These are phyloP conservation scores for Lactarius hatsudake DNA, from an alignment of 768 basidiomycete species.

Conservation along the genomic window DNA sequence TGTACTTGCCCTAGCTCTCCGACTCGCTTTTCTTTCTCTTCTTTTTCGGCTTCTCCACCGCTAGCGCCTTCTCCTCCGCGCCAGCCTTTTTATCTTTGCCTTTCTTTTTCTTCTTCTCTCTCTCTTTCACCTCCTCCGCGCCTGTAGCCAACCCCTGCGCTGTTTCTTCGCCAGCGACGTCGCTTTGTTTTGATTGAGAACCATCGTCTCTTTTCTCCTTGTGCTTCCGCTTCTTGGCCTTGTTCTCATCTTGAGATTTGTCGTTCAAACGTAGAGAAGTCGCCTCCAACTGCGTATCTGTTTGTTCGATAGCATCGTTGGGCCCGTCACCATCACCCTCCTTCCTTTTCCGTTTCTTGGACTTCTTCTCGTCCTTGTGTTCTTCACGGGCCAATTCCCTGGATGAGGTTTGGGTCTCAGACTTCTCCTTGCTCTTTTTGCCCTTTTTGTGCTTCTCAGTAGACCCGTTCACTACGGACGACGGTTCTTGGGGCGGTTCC, in stretches of 20 bases:
- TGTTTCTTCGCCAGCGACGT: background rate
- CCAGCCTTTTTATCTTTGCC: conserved; percentile 4
- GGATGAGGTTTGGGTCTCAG: conserved; percentile 23
- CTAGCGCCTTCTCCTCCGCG: background rate
- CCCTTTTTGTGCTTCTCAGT: conserved; percentile 30
- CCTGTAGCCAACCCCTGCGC: background rate
- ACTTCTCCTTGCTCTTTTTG: conserved; percentile 20
- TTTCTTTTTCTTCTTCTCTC: background rate
- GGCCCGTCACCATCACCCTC: conserved; percentile 21
- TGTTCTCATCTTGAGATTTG: background rate
- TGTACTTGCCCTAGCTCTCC: background rate
- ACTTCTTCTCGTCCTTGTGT: conserved; percentile 31
- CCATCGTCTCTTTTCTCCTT: conserved; percentile 6
- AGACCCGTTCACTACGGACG: conserved; percentile 3
- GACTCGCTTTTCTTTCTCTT: background rate
- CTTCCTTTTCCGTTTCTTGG: conserved; percentile 33
- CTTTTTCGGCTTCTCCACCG: conserved; percentile 13
- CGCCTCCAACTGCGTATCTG: background rate
- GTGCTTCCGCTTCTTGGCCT: conserved; percentile 25
- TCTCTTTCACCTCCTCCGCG: background rate
- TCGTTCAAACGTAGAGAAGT: background rate
- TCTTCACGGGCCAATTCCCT: conserved; percentile 9
- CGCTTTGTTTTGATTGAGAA: background rate
- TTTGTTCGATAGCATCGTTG: conserved; percentile 1
- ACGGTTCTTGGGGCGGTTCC: background rate